A percentile compares a stretch with the other conserved stretches of the same genome.
These are phyloP conservation scores for Cladosporium cucumerinum DNA, from an alignment of 2,329 filamentous ascomycete species.

Conservation along the genomic window DNA sequence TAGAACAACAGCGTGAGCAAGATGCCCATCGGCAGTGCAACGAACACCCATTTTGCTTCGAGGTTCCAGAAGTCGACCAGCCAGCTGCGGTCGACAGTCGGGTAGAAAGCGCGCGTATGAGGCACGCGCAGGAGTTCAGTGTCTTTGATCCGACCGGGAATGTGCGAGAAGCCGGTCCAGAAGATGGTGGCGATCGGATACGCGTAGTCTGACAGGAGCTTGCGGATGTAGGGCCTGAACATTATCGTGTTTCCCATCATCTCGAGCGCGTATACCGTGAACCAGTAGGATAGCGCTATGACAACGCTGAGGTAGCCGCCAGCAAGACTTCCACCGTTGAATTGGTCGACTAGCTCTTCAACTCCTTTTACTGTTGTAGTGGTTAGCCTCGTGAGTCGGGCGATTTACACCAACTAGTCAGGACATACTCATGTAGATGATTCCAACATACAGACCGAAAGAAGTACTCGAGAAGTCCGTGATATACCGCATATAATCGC, in stretches of 20 bases:
- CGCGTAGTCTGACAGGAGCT: conserved; percentile 52
- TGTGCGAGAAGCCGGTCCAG: conserved; percentile 54
- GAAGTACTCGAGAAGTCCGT: conserved; percentile 55
- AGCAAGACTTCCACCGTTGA: conserved; percentile 32
- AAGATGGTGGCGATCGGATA: conserved; percentile 53
- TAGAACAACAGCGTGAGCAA: conserved; percentile 55
- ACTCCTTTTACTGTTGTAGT: conserved; percentile 50
- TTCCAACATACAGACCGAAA: conserved; percentile 55
- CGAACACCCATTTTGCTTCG: conserved; percentile 51
- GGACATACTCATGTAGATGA: conserved; percentile 49
- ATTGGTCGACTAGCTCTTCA: conserved; percentile 53
- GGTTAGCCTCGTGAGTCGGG: conserved; percentile 6
- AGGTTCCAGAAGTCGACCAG: conserved; percentile 54
- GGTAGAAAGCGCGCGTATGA: conserved; percentile 46
- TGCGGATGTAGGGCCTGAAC: conserved; percentile 44
- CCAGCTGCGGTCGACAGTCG: conserved; percentile 46
- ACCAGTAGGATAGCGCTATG: conserved; percentile 53
- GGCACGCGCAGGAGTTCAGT: conserved; percentile 44
- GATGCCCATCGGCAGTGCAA: conserved; percentile 53
- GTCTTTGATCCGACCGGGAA: conserved; percentile 45
- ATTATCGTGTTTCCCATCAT: conserved; percentile 46
- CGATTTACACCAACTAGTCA: accelerated
- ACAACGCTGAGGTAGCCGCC: conserved; percentile 50
- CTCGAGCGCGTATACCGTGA: conserved; percentile 50
- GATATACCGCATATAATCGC: conserved; percentile 58